phyloP scores from a whole-genome alignment of 2,329 filamentous ascomycete species.

The Ilyonectria mors-panacis region DNA sequence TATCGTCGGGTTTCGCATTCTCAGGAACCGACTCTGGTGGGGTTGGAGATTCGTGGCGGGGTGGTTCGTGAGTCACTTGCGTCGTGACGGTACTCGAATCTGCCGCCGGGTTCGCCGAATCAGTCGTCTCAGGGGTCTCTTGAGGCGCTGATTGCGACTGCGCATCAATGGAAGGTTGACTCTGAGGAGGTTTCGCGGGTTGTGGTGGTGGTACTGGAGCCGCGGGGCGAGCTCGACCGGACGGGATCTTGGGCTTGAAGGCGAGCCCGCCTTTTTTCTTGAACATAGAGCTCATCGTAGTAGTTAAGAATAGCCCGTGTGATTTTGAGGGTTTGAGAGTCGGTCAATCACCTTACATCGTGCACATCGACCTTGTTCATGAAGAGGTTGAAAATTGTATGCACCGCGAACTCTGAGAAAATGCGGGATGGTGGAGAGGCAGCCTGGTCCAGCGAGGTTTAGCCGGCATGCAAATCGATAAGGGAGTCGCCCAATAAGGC shows the following conservation, averaged over 20 bases:
- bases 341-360: slow-evolving; percentile 39
- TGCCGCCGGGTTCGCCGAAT: slow-evolving; percentile 9
- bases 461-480: slow-evolving; percentile 54
- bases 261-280: slow-evolving; percentile 74
- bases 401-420: slow-evolving; percentile 41
- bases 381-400: slow-evolving; percentile 39
- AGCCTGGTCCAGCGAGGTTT: slow-evolving; percentile 49
- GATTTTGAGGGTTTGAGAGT: slow-evolving; percentile 26
- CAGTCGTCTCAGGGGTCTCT: slow-evolving; percentile 14
- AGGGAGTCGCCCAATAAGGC: slow-evolving; percentile 48
- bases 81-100: slow-evolving; percentile 24
- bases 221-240: slow-evolving; percentile 66
- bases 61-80: slow-evolving; percentile 30
- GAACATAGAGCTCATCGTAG: slow-evolving; percentile 75
- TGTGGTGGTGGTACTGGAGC: slow-evolving; percentile 53
- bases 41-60: slow-evolving; percentile 41
- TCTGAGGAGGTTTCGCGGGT: slow-evolving; percentile 39
- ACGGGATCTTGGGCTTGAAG: slow-evolving; percentile 80
- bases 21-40: slow-evolving; percentile 42
- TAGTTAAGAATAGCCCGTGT: slow-evolving; percentile 30
- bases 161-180: slow-evolving; percentile 32
- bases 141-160: slow-evolving; percentile 27
- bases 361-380: slow-evolving; percentile 19
- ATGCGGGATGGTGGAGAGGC: slow-evolving; percentile 47
- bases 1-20: slow-evolving; percentile 31